Percentiles rank a stretch among this genome's conserved stretches.
Conservation (phyloP, 1,284 basidiomycete genomes). For the Coniferiporia sulphurascens region DNA sequence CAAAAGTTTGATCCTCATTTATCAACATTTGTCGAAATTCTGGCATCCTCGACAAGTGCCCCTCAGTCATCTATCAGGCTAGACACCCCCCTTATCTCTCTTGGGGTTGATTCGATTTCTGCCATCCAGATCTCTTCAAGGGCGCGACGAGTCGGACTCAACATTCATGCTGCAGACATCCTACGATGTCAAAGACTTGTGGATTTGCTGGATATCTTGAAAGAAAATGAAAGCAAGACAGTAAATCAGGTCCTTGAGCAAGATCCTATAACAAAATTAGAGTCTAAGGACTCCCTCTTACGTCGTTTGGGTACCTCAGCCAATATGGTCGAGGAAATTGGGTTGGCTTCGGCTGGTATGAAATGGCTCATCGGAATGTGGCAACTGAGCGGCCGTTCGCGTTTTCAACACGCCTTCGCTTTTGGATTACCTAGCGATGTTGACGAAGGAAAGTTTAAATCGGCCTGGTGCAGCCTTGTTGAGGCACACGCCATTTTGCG, state of each 20-base stretch:
- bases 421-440: slow-evolving; percentile 32
- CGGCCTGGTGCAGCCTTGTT: slow-evolving; percentile 36
- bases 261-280: background rate
- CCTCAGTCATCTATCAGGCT: slow-evolving; percentile 26
- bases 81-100: slow-evolving; percentile 33
- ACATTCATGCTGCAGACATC: slow-evolving; percentile 36
- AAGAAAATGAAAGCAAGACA: background rate
- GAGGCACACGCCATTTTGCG: slow-evolving; percentile 38
- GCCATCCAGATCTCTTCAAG: slow-evolving; percentile 43
- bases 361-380: slow-evolving; percentile 41
- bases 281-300: slow-evolving; percentile 12
- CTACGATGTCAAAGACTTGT: slow-evolving; percentile 35
- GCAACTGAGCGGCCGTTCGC: slow-evolving; percentile 36
- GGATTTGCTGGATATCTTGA: slow-evolving; percentile 18
- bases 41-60: slow-evolving; percentile 25
- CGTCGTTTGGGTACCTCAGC: slow-evolving; percentile 17
- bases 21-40: slow-evolving; percentile 21
- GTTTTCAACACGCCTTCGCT: slow-evolving; percentile 44
- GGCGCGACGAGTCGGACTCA: slow-evolving; percentile 34
- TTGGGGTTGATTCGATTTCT: slow-evolving; percentile 51
- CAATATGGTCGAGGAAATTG: slow-evolving; percentile 18
- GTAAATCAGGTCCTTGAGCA: background rate
- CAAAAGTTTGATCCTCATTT: background rate
- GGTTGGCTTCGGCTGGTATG: slow-evolving; percentile 33
- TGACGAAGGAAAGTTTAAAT: slow-evolving; percentile 28